A percentile compares a stretch with the other conserved stretches of the same genome.
These are phyloP conservation scores for Silene conica DNA, from an alignment of 148 eudicot species.

Conservation along the genomic window DNA sequence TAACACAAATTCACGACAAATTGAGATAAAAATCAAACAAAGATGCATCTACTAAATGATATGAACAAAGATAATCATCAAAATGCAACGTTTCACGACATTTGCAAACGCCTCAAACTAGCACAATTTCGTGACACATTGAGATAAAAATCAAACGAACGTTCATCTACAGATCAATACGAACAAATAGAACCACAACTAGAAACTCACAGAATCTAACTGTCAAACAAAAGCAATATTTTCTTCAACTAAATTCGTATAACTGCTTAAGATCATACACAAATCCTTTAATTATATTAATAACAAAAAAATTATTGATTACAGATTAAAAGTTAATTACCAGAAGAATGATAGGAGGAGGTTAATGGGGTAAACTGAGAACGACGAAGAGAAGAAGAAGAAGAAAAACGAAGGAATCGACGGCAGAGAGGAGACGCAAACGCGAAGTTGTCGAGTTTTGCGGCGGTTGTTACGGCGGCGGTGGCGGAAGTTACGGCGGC, in stretches of 20 bases:
- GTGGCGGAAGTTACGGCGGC: conserved; percentile 39
- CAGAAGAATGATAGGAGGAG: conserved; percentile 32
- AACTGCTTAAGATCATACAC: neutral
- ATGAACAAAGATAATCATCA: neutral
- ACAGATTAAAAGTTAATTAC: conserved; percentile 15
- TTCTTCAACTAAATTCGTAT: neutral
- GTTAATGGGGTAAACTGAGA: conserved; percentile 26
- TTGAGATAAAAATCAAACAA: neutral
- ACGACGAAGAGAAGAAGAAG: conserved; percentile 25
- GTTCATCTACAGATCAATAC: neutral
- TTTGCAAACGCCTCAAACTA: neutral
- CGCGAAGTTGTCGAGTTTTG: conserved; percentile 30
- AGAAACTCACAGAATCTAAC: neutral
- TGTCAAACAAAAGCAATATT: neutral
- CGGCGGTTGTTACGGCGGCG: conserved; percentile 44
- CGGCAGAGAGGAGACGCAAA: conserved; percentile 23
- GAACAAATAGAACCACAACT: neutral
- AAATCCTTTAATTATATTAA: neutral
- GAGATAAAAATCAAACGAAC: neutral
- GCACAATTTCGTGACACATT: neutral
- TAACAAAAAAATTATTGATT: neutral
- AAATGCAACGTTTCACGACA: neutral
- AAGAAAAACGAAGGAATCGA: conserved; percentile 24
- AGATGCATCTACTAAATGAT: neutral
- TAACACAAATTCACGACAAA: neutral